phyloP scores from a whole-genome alignment of 202 grass and related monocot species.

The Carex sylvatica region DNA sequence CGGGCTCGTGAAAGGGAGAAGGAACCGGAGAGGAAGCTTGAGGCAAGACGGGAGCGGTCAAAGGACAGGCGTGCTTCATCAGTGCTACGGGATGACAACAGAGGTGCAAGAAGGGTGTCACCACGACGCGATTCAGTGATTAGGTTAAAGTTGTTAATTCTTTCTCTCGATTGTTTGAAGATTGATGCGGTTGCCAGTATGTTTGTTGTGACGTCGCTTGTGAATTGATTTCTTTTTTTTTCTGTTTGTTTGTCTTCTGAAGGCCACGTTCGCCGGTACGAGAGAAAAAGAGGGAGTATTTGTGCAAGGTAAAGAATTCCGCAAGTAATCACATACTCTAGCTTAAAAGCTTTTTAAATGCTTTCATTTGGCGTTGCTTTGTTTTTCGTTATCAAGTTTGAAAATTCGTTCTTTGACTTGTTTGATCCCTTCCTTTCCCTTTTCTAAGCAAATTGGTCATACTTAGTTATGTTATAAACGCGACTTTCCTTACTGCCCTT shows the following conservation, averaged over 20 bases:
- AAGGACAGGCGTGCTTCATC: constrained; percentile 74
- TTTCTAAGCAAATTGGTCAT: constrained; percentile 2
- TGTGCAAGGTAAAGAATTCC: constrained; percentile 95
- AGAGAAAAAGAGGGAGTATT: constrained; percentile 99
- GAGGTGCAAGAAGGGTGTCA: constrained; percentile 56
- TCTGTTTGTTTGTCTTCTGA: constrained; percentile 70
- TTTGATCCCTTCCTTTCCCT: neutral
- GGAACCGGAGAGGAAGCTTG: constrained; percentile 81
- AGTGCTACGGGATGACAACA: constrained; percentile 77
- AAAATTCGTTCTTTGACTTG: neutral
- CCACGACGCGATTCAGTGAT: constrained; percentile 67
- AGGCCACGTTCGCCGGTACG: constrained; percentile 97
- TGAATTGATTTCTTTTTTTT: constrained; percentile 74
- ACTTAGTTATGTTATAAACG: neutral
- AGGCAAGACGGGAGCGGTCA: constrained; percentile 70
- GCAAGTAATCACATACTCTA: constrained; percentile 10
- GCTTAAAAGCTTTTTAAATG: constrained; percentile 13
- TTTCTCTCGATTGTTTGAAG: constrained; percentile 41
- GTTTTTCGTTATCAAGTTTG: neutral
- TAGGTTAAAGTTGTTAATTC: constrained; percentile 87
- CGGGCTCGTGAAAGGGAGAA: constrained; percentile 67
- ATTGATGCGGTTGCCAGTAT: constrained; percentile 66
- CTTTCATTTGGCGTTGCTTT: neutral
- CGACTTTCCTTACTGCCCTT: neutral
- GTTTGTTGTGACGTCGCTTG: constrained; percentile 58